A percentile compares a stretch with the other conserved stretches of the same genome.
phyloP scores from a whole-genome alignment of 176 grass and related monocot genomes.

The Ampelocalamus luodianensis region DNA sequence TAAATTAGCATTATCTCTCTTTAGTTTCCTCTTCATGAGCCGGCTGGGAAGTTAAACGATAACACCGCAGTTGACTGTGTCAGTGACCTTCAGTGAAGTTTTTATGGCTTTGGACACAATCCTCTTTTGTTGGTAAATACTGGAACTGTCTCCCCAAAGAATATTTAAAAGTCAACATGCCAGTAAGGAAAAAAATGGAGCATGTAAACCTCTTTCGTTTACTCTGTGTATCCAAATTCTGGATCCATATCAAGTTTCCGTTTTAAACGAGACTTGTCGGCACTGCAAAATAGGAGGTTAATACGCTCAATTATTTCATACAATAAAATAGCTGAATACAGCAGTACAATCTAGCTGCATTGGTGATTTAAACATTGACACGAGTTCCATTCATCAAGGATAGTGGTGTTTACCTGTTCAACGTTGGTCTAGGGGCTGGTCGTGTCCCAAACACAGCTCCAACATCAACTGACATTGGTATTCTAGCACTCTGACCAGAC shows the following conservation, averaged over 20 bases:
- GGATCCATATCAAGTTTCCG: constrained; percentile 95
- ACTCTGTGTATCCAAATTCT: constrained; percentile 74
- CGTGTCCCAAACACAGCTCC: constrained; percentile 82
- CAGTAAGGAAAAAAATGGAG: constrained; percentile 31
- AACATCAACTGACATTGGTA: constrained; percentile 97
- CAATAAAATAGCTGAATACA: constrained; percentile 22
- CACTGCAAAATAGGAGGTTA: constrained; percentile 66
- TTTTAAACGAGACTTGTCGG: constrained; percentile 82
- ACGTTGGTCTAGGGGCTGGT: constrained; percentile 73
- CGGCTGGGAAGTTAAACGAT: background rate
- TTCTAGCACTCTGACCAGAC: constrained; percentile 67
- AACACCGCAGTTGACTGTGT: constrained; percentile 27
- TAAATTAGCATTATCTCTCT: constrained; percentile 45
- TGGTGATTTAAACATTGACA: background rate
- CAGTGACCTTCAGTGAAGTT: constrained; percentile 20
- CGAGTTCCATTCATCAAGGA: constrained; percentile 10
- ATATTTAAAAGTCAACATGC: constrained; percentile 42
- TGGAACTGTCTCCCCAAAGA: constrained; percentile 45
- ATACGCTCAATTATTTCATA: constrained; percentile 39
- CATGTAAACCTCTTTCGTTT: constrained; percentile 44
- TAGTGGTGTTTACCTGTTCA: constrained; percentile 74
- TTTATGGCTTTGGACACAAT: constrained; percentile 40
- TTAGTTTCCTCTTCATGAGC: constrained; percentile 35
- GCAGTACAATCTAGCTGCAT: background rate
- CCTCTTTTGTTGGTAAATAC: constrained; percentile 29